phyloP scores from a whole-genome alignment of 2,329 filamentous ascomycete genomes.

The Sclerotiophoma versabilis region DNA sequence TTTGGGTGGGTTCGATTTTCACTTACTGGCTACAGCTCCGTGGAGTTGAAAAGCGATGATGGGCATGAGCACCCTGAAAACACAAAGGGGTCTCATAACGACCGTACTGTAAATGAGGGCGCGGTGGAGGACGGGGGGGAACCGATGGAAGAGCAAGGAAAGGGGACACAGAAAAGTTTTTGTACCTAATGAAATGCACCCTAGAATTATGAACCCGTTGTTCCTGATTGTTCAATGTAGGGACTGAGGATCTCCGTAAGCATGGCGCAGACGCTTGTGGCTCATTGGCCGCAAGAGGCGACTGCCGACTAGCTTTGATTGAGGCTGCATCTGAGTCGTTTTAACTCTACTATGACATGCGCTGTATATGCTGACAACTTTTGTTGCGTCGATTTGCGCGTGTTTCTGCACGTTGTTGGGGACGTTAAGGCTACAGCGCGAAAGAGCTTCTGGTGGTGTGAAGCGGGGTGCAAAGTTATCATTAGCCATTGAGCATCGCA shows the following conservation, averaged over 20 bases:
- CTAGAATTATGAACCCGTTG: background rate
- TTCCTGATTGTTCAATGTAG: slow-evolving; percentile 6
- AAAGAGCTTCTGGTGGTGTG: background rate
- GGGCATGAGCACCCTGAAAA: background rate
- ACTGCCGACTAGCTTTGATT: background rate
- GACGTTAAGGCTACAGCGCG: background rate
- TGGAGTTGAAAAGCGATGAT: background rate
- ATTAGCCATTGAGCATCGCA: background rate
- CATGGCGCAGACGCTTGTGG: background rate
- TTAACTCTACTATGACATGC: background rate
- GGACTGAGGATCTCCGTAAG: background rate
- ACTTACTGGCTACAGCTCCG: background rate
- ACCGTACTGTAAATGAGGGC: background rate
- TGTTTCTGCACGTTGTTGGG: slow-evolving; percentile 7
- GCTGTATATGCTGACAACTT: background rate
- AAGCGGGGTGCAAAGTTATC: background rate
- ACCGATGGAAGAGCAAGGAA: background rate
- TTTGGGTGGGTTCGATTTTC: background rate
- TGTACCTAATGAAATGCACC: background rate
- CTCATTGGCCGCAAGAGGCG: background rate
- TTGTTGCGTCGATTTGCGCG: slow-evolving; percentile 16
- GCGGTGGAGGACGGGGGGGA: background rate
- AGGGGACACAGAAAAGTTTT: background rate
- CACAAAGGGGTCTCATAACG: background rate
- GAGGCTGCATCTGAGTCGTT: background rate